phyloP scores from a whole-genome alignment of 305 asterid genomes.

The Andrographis paniculata region DNA sequence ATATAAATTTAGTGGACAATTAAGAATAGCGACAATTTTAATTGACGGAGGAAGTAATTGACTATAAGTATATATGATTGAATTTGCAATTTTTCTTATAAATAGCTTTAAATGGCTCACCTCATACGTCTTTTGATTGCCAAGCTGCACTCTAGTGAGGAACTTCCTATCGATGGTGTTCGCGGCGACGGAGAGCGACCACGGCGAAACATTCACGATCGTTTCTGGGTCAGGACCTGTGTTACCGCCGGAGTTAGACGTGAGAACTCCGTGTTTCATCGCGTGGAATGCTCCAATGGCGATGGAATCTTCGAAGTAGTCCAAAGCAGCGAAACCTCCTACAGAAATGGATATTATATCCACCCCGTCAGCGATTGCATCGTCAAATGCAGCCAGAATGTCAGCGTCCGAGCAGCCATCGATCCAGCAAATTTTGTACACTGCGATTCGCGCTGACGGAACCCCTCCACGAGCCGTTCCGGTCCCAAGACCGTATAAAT shows the following conservation, averaged over 20 bases:
- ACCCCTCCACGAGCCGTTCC: slow-evolving; percentile 75
- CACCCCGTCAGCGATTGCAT: slow-evolving; percentile 74
- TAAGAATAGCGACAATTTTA: no score
- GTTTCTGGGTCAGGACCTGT: slow-evolving; percentile 35
- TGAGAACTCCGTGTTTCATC: slow-evolving; percentile 56
- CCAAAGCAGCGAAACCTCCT: slow-evolving; percentile 35
- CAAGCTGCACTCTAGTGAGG: slow-evolving; percentile 29
- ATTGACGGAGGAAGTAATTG: no score
- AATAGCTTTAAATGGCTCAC: slow-evolving; percentile 15
- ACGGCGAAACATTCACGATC: slow-evolving; percentile 42
- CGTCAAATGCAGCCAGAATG: slow-evolving; percentile 73
- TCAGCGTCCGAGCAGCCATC: slow-evolving; percentile 52
- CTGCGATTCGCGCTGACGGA: slow-evolving; percentile 60
- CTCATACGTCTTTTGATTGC: slow-evolving; percentile 32
- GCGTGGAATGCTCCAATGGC: slow-evolving; percentile 74
- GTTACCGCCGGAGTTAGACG: slow-evolving; percentile 63
- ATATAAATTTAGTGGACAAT: no score
- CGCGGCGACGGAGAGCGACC: slow-evolving; percentile 69
- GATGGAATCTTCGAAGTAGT: slow-evolving; percentile 52
- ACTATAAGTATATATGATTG: no score
- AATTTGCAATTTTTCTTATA: no score
- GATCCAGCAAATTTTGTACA: slow-evolving; percentile 61
- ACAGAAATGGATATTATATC: slow-evolving; percentile 59
- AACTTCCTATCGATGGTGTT: slow-evolving; percentile 51
- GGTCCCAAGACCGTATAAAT: slow-evolving; percentile 31